Conservation (phyloP, 176 grass and related monocot genomes). For the Oropetium thomaeum region DNA sequence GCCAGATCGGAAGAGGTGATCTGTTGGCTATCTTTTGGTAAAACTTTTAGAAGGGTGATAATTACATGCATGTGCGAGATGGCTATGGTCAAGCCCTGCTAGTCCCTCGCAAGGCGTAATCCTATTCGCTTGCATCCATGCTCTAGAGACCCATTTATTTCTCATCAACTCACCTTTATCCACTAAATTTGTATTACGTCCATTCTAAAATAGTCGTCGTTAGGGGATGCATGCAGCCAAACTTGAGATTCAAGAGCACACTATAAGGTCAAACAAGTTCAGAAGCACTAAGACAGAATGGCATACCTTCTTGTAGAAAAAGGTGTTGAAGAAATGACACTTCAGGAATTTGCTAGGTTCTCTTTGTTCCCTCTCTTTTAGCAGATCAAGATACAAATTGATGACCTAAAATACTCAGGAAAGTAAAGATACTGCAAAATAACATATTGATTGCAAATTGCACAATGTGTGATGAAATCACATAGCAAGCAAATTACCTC, state of each 20-base stretch:
- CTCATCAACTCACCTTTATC: background rate
- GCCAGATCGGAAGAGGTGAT: background rate
- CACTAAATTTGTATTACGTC: background rate
- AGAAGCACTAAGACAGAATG: background rate
- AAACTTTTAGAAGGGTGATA: background rate
- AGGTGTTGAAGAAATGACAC: slow-evolving; percentile 85
- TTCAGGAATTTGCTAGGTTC: slow-evolving; percentile 63
- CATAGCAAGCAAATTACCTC: slow-evolving; percentile 47
- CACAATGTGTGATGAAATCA: background rate
- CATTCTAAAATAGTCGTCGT: background rate
- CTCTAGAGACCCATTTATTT: background rate
- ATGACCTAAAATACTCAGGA: slow-evolving; percentile 50
- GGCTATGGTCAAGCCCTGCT: background rate
- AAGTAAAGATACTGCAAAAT: background rate
- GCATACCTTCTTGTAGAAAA: slow-evolving; percentile 76
- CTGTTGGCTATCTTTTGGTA: background rate
- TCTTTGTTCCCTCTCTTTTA: slow-evolving; percentile 73
- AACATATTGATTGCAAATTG: background rate
- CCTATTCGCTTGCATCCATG: background rate
- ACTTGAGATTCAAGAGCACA: background rate
- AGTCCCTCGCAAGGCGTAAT: background rate
- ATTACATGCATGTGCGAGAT: background rate
- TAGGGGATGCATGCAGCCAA: background rate
- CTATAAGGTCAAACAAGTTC: background rate
- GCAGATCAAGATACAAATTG: slow-evolving; percentile 82